Evolutionary conservation across 2,329 filamentous ascomycete species (phyloP).

Genomic region (Aspergillus fischeri): DNA sequence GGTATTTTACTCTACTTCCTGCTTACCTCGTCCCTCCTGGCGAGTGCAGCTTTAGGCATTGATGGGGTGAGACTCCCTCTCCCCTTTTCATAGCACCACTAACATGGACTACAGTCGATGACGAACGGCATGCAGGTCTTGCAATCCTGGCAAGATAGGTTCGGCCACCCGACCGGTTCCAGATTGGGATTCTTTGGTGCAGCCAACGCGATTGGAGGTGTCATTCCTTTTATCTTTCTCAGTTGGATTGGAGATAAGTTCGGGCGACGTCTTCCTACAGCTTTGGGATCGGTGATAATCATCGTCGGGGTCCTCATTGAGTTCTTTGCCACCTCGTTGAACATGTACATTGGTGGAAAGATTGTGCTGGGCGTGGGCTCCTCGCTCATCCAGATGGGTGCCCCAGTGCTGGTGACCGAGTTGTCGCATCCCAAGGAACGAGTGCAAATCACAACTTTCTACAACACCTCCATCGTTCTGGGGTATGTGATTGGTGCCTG

Average conservation of each 20-base stretch:
- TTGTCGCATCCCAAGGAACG: constrained; percentile 41
- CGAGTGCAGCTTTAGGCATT: constrained; percentile 42
- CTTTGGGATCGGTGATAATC: constrained; percentile 35
- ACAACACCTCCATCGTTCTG: constrained; percentile 41
- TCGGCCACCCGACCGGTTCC: constrained; percentile 19
- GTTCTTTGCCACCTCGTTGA: constrained; percentile 21
- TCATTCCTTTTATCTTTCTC: constrained; percentile 20
- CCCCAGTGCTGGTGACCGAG: constrained; percentile 43
- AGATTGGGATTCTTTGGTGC: constrained; percentile 22
- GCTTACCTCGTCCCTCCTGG: constrained; percentile 41
- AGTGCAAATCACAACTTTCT: constrained; percentile 36
- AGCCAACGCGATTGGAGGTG: constrained; percentile 19
- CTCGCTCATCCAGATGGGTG: constrained; percentile 36
- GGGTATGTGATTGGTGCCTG: constrained; percentile 39
- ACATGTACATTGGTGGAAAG: constrained; percentile 24
- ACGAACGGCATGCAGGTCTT: constrained; percentile 48
- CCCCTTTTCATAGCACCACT: constrained; percentile 14
- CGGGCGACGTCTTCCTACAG: constrained; percentile 19
- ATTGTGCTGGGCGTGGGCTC: constrained; percentile 22
- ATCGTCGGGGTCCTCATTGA: constrained; percentile 24
- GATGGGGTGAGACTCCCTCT: constrained; percentile 33
- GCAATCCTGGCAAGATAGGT: constrained; percentile 38
- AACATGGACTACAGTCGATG: constrained; percentile 32
- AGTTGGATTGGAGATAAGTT: constrained; percentile 19
- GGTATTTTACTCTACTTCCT: constrained; percentile 43